Conservation (phyloP, 2,329 filamentous ascomycete species). For the Cercospora sojina region DNA sequence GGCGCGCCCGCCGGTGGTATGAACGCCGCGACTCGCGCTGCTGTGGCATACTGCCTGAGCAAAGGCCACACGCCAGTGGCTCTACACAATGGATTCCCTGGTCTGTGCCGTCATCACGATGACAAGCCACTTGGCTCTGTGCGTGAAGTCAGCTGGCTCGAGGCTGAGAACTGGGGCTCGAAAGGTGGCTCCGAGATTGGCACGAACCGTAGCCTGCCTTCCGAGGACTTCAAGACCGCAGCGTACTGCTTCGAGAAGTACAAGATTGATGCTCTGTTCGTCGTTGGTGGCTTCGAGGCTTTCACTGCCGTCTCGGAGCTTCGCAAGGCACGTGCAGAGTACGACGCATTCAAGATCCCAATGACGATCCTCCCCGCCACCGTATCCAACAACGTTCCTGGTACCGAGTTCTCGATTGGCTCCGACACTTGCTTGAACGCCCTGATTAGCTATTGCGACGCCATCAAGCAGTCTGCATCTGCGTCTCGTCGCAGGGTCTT, state of each 20-base stretch:
- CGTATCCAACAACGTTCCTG: slow-evolving; percentile 97
- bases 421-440: slow-evolving; percentile 97
- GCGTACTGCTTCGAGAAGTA: slow-evolving; percentile 82
- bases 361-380: slow-evolving; percentile 92
- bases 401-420: slow-evolving; percentile 93
- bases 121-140: slow-evolving; percentile 81
- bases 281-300: slow-evolving; percentile 89
- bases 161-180: slow-evolving; percentile 92
- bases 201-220: slow-evolving; percentile 89
- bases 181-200: slow-evolving; percentile 97
- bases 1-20: slow-evolving; percentile 96
- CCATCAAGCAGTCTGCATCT: slow-evolving; percentile 94
- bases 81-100: slow-evolving; percentile 95
- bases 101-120: slow-evolving; percentile 83
- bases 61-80: slow-evolving; percentile 90
- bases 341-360: slow-evolving; percentile 85
- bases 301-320: slow-evolving; percentile 90
- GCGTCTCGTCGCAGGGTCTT: slow-evolving; percentile 92
- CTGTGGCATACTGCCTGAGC: slow-evolving; percentile 86
- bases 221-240: slow-evolving; percentile 79
- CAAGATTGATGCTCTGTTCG: slow-evolving; percentile 85
- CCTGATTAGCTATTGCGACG: slow-evolving; percentile 91
- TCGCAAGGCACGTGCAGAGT: slow-evolving; percentile 73
- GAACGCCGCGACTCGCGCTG: slow-evolving; percentile 93
- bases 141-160: slow-evolving; percentile 83